Evolutionary conservation across 1,284 basidiomycete species (phyloP).

Genomic region (Rhizoctonia solani): DNA sequence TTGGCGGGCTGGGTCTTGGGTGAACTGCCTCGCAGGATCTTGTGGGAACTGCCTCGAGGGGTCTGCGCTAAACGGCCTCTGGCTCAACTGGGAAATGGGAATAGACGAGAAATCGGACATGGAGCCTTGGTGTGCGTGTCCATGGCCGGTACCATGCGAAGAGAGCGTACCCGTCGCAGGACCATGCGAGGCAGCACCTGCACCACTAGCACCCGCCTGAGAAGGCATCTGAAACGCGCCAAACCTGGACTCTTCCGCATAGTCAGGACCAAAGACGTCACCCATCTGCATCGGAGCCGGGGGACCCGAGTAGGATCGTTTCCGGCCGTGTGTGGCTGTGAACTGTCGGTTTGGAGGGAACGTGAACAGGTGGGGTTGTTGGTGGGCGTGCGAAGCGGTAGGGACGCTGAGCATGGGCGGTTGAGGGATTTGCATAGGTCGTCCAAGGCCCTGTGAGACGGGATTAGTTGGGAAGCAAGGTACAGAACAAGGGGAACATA

Average conservation of each 20-base stretch:
- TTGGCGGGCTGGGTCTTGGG: too few relatives aligned
- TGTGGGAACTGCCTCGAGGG: not conserved
- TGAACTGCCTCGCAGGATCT: too few relatives aligned
- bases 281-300: slow-evolving; percentile 33
- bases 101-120: slow-evolving; percentile 35
- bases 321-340: slow-evolving; percentile 41
- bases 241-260: slow-evolving; percentile 23
- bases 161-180: too few relatives aligned
- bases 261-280: slow-evolving; percentile 28
- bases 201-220: slow-evolving; percentile 13
- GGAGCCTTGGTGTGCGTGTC: slow-evolving; percentile 33
- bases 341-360: slow-evolving; percentile 42
- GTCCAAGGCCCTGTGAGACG: too few relatives aligned
- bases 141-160: not conserved
- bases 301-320: slow-evolving; percentile 43
- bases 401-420: too few relatives aligned
- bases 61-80: slow-evolving; percentile 32
- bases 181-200: too few relatives aligned
- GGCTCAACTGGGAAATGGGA: slow-evolving; percentile 35
- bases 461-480: too few relatives aligned
- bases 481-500: too few relatives aligned
- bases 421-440: too few relatives aligned
- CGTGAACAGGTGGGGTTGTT: slow-evolving; percentile 47
- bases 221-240: slow-evolving; percentile 24
- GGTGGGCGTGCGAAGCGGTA: too few relatives aligned